A percentile compares a stretch with the other conserved stretches of the same genome.
phyloP scores from a whole-genome alignment of 1,139 yeast species.

The Geotrichum macrosporum region DNA sequence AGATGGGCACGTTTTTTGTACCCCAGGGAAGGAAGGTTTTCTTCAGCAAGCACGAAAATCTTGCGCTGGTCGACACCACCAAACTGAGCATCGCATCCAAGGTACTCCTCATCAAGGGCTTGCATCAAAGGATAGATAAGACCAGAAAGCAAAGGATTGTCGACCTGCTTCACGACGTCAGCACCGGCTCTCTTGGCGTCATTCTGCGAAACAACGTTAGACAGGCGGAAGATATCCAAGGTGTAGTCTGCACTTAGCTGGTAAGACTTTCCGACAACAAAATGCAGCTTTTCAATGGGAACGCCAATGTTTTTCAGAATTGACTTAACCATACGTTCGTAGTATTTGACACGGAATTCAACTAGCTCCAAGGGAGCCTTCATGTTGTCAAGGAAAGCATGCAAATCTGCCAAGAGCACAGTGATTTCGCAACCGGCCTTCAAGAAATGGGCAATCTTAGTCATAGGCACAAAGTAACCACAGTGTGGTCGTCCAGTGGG shows the following conservation, averaged over 20 bases:
- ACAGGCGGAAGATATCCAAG: conserved; percentile 78
- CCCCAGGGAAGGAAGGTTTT: conserved; percentile 77
- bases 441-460: conserved; percentile 89
- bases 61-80: conserved; percentile 99
- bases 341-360: conserved; percentile 80
- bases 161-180: conserved; percentile 96
- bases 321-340: conserved; percentile 76
- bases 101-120: conserved; percentile 90
- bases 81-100: conserved; percentile 88
- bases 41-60: conserved; percentile 95
- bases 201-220: conserved; percentile 82
- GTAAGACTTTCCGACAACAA: conserved; percentile 83
- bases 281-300: conserved; percentile 80
- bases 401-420: conserved; percentile 91
- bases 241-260: conserved; percentile 76
- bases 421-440: conserved; percentile 95
- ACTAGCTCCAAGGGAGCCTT: conserved; percentile 96
- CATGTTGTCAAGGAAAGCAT: conserved; percentile 97
- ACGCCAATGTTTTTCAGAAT: conserved; percentile 82
- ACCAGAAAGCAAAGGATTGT: conserved; percentile 88
- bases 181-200: conserved; percentile 99
- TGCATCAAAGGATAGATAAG: conserved; percentile 98
- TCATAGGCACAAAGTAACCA: conserved; percentile 98
- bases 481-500: conserved; percentile 98
- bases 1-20: conserved; percentile 97